Percentiles rank a stretch among this genome's conserved stretches.
Evolutionary conservation across 306 rosid species (phyloP).

Genomic region (Casuarina equisetifolia): DNA sequence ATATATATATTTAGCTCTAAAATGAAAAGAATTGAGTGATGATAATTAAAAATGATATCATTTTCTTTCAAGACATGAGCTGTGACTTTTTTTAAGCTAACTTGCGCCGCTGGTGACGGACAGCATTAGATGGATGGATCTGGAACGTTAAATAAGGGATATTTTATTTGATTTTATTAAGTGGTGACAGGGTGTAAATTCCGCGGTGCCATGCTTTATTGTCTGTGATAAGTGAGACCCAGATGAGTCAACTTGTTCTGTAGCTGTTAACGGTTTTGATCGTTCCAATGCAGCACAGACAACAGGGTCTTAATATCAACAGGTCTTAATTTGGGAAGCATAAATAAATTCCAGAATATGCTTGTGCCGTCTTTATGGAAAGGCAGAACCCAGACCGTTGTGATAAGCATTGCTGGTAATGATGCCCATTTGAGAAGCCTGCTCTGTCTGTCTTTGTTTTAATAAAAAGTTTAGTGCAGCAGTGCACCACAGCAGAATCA

Average conservation of each 20-base stretch:
- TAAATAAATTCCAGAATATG: neutral
- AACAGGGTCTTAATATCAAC: no score
- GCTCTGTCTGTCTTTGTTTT: neutral
- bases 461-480: neutral
- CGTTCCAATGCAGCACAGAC: neutral
- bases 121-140: neutral
- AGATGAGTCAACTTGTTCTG: conserved; percentile 3
- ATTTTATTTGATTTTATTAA: neutral
- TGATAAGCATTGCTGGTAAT: neutral
- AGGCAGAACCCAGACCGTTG: no score
- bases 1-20: no score
- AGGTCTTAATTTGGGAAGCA: neutral
- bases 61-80: no score
- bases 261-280: conserved; percentile 22
- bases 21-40: no score
- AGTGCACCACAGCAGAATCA: neutral
- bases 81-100: neutral
- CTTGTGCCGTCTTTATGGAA: no score
- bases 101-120: conserved; percentile 5
- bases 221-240: conserved; percentile 20
- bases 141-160: neutral
- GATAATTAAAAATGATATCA: no score
- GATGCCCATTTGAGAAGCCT: neutral
- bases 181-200: conserved; percentile 9
- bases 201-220: conserved; percentile 29